phyloP scores from a whole-genome alignment of 345 rosid genomes.

The Acer negundo region DNA sequence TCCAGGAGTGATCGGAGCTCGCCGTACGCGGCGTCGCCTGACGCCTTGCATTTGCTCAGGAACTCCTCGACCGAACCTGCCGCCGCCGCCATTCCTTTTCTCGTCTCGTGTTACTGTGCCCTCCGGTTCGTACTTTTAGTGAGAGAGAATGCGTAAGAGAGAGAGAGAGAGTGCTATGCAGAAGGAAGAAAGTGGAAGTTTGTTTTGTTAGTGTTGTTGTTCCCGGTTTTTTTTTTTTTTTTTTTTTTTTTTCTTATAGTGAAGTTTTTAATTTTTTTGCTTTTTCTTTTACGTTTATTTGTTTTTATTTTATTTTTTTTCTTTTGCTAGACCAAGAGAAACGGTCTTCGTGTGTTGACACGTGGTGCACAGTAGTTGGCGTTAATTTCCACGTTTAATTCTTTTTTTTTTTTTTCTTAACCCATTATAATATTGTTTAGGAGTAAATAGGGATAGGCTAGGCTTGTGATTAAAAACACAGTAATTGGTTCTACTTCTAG shows the following conservation, averaged over 20 bases:
- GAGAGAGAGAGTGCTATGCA: background rate
- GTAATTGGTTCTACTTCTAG: too few species aligned
- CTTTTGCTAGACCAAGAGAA: background rate
- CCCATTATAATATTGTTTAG: too few species aligned
- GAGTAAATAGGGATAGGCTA: too few species aligned
- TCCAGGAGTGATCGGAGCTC: slow-evolving; percentile 68
- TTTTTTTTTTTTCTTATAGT: background rate
- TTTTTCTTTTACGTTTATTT: background rate
- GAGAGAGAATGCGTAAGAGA: background rate
- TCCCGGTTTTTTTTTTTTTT: background rate
- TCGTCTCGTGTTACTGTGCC: background rate
- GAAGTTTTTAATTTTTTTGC: background rate
- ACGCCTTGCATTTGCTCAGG: slow-evolving; percentile 66
- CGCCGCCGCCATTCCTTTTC: background rate
- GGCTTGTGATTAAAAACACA: too few species aligned
- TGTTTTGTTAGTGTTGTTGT: background rate
- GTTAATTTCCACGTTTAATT: background rate
- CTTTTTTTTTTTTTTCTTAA: background rate
- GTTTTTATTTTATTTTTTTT: background rate
- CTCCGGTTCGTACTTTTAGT: background rate
- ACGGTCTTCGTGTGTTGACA: background rate
- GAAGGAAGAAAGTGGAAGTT: background rate
- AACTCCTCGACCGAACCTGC: slow-evolving; percentile 54
- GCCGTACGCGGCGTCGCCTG: slow-evolving; percentile 88
- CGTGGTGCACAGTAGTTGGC: background rate